Evolutionary conservation across 2,329 filamentous ascomycete species (phyloP), one percentile per base, ranked within the genome.

Genomic region (Arthrobotrys sinensis): DNA sequence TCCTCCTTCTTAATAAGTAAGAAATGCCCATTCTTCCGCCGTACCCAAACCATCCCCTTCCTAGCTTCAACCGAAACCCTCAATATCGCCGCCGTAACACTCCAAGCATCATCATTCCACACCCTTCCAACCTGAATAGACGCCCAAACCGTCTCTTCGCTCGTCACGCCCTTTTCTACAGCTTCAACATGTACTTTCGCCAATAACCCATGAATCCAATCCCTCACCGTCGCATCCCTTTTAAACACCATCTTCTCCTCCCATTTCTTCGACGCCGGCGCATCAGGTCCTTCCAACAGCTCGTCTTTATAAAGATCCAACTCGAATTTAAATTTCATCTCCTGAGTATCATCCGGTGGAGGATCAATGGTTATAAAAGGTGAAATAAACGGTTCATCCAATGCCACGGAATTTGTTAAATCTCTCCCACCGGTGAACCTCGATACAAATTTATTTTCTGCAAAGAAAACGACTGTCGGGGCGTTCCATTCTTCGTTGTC

Each of bases 31-130:
- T 46, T 52, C 50, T 16, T 24, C 40, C 66, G n/a, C 3, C 32
- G 16, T n/a, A 60, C 40, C 66, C 66, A 70, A 2, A 70, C 53
- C 66, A 62, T 70, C 40, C 40, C 32, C 6, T 14, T 43, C 38
- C 19, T 46, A 6, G 16, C 50, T 11, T 46, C 50, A 19, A 46
- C 50, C 52, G 48, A 68, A 68, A 57, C 52, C 8, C 52, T 45
- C 32, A 50, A 40, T 24, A 66, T n/a, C 8, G n/a, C 62, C 11
- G 32, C 14, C 32, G 28, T 52, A 66, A 66, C 21, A 1, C 3
- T 50, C 43, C 45, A 66, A 8, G 16, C 36, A 40, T 52, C 48
- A 7, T 60, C 16, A 28, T 16, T 24, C 10, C 16, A 21, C 36
- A 43, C 8, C 36, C 55, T 40, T 3, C 3, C 55, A 11, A 60